phyloP scores from a whole-genome alignment of 2,329 filamentous ascomycete genomes.

The Diaporthe destruens region DNA sequence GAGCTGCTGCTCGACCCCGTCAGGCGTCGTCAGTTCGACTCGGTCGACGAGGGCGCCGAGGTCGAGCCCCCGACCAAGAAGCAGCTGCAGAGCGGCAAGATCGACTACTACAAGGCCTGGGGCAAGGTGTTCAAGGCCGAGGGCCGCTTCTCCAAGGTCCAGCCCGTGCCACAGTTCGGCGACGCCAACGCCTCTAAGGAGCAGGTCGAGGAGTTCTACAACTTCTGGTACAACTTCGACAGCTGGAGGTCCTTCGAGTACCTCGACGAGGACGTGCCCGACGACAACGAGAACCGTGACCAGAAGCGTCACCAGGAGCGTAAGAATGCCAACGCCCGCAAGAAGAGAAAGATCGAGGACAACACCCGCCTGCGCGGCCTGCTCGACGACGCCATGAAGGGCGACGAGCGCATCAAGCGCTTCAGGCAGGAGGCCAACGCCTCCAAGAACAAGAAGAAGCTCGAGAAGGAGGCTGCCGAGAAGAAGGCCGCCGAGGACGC shows the following conservation, averaged over 20 bases:
- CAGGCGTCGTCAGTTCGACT: conserved; percentile 95
- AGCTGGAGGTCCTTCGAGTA: conserved; percentile 98
- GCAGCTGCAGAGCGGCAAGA: conserved; percentile 82
- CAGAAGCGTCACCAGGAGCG: conserved; percentile 98
- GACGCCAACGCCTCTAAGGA: conserved; percentile 87
- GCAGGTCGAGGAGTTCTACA: conserved; percentile 96
- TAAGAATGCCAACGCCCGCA: conserved; percentile 97
- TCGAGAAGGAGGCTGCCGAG: conserved; percentile 92
- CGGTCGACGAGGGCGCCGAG: conserved; percentile 93
- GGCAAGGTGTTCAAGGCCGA: conserved; percentile 90
- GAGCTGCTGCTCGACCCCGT: conserved; percentile 92
- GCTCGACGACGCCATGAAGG: conserved; percentile 85
- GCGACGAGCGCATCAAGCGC: conserved; percentile 96
- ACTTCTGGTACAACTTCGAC: conserved; percentile 99
- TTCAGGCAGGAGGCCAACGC: conserved; percentile 94
- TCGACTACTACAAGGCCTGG: conserved; percentile 91
- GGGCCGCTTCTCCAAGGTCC: conserved; percentile 89
- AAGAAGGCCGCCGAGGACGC: conserved; percentile 90
- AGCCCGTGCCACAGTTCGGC: conserved; percentile 90
- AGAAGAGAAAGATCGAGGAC: conserved; percentile 99
- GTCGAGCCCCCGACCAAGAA: conserved; percentile 95
- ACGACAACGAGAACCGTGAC: conserved; percentile 98
- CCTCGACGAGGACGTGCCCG: conserved; percentile 97
- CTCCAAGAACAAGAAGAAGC: conserved; percentile 94
- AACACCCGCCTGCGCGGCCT: conserved; percentile 89